Percentiles rank a stretch among this genome's conserved stretches.
Conservation (phyloP, 108 stramenopile genomes). For the Cyclotella kingstonii region DNA sequence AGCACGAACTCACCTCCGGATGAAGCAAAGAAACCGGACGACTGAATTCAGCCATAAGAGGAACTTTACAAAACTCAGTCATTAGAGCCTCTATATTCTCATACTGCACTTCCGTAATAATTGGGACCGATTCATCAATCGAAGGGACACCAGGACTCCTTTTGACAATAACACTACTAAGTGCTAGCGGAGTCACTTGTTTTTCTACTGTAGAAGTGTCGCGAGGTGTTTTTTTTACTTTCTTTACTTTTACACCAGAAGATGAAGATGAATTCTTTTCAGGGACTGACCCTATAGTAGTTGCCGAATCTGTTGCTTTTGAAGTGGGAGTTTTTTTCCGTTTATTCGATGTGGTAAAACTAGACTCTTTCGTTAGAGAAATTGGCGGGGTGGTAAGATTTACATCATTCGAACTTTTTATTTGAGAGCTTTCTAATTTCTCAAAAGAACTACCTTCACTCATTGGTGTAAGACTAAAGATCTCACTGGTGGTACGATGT, state of each 20-base stretch:
- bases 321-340: slow-evolving; percentile 29
- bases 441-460: too few species aligned
- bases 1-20: slow-evolving; percentile 67
- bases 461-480: too few species aligned
- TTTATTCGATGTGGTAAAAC: slow-evolving; percentile 25
- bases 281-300: background rate
- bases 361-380: background rate
- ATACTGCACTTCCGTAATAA: slow-evolving; percentile 73
- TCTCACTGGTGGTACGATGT: too few species aligned
- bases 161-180: slow-evolving; percentile 10
- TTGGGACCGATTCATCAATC: slow-evolving; percentile 55
- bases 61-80: slow-evolving; percentile 82
- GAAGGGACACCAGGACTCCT: slow-evolving; percentile 40
- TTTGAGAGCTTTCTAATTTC: background rate
- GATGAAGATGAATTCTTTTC: slow-evolving; percentile 12
- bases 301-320: slow-evolving; percentile 13
- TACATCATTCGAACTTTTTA: slow-evolving; percentile 8
- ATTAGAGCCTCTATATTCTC: slow-evolving; percentile 70
- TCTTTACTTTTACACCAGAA: slow-evolving; percentile 13
- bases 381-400: slow-evolving; percentile 12
- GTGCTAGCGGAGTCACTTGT: slow-evolving; percentile 12
- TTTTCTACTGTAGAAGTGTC: slow-evolving; percentile 6
- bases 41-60: slow-evolving; percentile 85
- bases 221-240: slow-evolving; percentile 18
- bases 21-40: slow-evolving; percentile 82